phyloP scores from a whole-genome alignment of 2,329 filamentous ascomycete genomes.

The Phoma sp. region DNA sequence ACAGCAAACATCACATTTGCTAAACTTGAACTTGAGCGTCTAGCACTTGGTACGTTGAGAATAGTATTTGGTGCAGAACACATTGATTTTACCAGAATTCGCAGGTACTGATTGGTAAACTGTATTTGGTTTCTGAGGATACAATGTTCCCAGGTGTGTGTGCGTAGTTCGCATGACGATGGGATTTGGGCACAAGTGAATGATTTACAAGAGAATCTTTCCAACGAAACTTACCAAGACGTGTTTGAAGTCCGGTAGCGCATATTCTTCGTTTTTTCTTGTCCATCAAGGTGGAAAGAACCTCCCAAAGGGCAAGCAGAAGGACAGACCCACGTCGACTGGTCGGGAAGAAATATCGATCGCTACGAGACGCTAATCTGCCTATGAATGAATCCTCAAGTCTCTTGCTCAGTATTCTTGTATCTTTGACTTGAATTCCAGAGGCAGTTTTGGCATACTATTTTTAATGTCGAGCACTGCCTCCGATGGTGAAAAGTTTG shows the following conservation, averaged over 20 bases:
- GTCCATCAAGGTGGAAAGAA: neutral
- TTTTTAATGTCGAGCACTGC: no score
- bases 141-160: neutral
- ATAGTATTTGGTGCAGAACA: no score
- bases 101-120: neutral
- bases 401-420: neutral
- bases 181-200: neutral
- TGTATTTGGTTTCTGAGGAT: neutral
- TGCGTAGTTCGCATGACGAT: neutral
- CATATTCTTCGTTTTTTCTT: neutral
- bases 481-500: no score
- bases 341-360: neutral
- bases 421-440: neutral
- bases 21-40: neutral
- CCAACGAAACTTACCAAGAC: neutral
- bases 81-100: no score
- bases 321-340: neutral
- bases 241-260: neutral
- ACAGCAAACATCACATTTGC: constrained; percentile 20
- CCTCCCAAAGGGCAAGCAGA: neutral
- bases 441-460: no score
- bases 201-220: neutral
- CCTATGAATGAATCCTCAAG: neutral
- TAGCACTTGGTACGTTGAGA: neutral
- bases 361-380: neutral